Evolutionary conservation across 331 rosid species (phyloP), one percentile per base, ranked within the genome.

Genomic region (Malus hybrid): DNA sequence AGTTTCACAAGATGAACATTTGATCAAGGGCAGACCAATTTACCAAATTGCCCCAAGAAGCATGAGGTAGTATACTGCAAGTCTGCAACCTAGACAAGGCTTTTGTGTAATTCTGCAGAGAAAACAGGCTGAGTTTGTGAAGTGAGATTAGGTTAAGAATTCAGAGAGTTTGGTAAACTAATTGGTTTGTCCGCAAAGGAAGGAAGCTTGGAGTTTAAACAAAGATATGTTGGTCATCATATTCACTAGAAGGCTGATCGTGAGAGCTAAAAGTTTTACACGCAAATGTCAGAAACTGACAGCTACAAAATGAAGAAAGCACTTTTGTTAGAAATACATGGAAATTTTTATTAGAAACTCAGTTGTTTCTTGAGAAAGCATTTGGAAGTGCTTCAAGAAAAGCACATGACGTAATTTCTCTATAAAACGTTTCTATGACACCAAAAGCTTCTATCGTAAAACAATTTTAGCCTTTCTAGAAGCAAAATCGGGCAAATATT

Each of bases 121-220:
- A 82, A 78, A 10, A 8, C 39, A 12, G 70, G 57, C 3, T 11
- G 61, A 46, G 60, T 76, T 73, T 81, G 74, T 54, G 64, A 39
- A 83, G 82, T 57, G 28, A n/a, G 31, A 39, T 75, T 48, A 27
- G 28, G 34, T 62, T 27, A 28, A 62, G 66, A 27, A 28, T 24
- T 62, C 31, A 4, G 39, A 61, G 69, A 73, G 60, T 73, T 39
- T 79, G 42, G 42, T 34, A 34, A 34, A 34, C 42, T 1, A 34
- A 34, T 34, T 91, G 85, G 80, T 84, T 87, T 93, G 79, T 62
- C 84, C 67, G 86, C 77, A 72, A 91, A 91, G 98, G 84, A 81
- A 87, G 31, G 66, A 87, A 88, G 79, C 96, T 94, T 94, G 84
- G 89, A 80, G 79, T 94, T 81, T 73, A 91, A 91, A 87, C 96